Evolutionary conservation across 1,139 yeast species (phyloP).

Genomic region (Suhomyces yuchorum): DNA sequence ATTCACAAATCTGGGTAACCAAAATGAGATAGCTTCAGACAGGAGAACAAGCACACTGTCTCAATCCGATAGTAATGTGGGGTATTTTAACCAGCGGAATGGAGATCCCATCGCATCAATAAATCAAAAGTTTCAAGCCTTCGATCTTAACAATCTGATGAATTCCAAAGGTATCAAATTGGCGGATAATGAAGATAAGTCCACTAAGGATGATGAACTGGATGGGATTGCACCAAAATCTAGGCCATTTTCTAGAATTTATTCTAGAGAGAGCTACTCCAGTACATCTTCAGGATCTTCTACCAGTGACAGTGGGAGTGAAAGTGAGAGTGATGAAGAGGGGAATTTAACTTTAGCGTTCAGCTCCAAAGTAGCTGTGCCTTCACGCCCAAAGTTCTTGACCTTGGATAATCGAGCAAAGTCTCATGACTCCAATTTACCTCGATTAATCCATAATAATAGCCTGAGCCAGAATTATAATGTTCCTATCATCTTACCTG

Average conservation of each 20-base stretch:
- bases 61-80: conserved; percentile 11
- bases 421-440: conserved; percentile 49
- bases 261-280: background rate
- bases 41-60: conserved; percentile 16
- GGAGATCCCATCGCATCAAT: conserved; percentile 18
- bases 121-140: conserved; percentile 39
- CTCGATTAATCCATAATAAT: conserved; percentile 23
- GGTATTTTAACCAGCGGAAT: background rate
- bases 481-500: conserved; percentile 34
- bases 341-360: conserved; percentile 59
- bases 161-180: conserved; percentile 21
- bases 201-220: conserved; percentile 7
- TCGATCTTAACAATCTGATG: conserved; percentile 45
- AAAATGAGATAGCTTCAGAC: background rate
- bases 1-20: conserved; percentile 18
- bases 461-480: conserved; percentile 19
- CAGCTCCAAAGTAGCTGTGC: conserved; percentile 44
- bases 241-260: conserved; percentile 5
- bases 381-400: conserved; percentile 41
- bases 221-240: conserved; percentile 22
- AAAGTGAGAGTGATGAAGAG: conserved; percentile 37
- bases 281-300: conserved; percentile 8
- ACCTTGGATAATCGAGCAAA: conserved; percentile 38
- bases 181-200: conserved; percentile 5
- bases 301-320: conserved; percentile 19